Percentiles rank a stretch among this genome's conserved stretches.
Conservation (phyloP, 1,284 basidiomycete genomes). For the Tilletiopsis washingtonensis region DNA sequence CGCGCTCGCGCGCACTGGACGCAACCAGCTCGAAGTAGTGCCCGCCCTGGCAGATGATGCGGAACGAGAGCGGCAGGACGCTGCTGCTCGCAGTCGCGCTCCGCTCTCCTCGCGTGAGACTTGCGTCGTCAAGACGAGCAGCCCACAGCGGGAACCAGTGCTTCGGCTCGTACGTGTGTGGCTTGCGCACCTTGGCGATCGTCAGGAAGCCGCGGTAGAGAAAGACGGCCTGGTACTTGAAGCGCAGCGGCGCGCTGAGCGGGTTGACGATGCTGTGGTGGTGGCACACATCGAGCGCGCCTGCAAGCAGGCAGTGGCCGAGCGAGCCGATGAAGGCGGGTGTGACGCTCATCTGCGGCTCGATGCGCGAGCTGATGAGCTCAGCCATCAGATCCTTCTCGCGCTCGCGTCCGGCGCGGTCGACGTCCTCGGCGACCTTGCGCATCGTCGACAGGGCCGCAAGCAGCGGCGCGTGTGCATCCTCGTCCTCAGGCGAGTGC, state of each 20-base stretch:
- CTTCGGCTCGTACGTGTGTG: slow-evolving; percentile 31
- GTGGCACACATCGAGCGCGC: slow-evolving; percentile 42
- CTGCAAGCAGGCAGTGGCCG: slow-evolving; percentile 35
- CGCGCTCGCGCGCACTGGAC: slow-evolving; percentile 31
- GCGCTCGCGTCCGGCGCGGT: slow-evolving; percentile 35
- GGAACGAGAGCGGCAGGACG: slow-evolving; percentile 35
- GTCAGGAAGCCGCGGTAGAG: slow-evolving; percentile 37
- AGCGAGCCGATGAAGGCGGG: slow-evolving; percentile 26
- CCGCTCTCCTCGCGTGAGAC: slow-evolving; percentile 7
- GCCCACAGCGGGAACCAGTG: slow-evolving; percentile 44
- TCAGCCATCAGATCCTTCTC: slow-evolving; percentile 36
- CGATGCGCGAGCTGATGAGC: slow-evolving; percentile 34
- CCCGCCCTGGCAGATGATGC: slow-evolving; percentile 25
- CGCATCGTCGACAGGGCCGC: slow-evolving; percentile 36
- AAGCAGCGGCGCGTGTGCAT: neutral
- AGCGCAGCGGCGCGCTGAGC: slow-evolving; percentile 36
- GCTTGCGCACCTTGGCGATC: slow-evolving; percentile 42
- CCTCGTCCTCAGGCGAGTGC: slow-evolving; percentile 17
- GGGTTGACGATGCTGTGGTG: slow-evolving; percentile 32
- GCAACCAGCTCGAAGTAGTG: slow-evolving; percentile 45
- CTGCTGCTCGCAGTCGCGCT: slow-evolving; percentile 1
- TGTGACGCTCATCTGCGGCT: slow-evolving; percentile 24
- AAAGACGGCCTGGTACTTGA: slow-evolving; percentile 42
- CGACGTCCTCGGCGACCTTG: slow-evolving; percentile 36
- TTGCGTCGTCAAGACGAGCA: slow-evolving; percentile 22